These are phyloP conservation scores for Stagonosporopsis chrysanthemi DNA, from an alignment of 2,329 filamentous ascomycete species.

Conservation along the genomic window DNA sequence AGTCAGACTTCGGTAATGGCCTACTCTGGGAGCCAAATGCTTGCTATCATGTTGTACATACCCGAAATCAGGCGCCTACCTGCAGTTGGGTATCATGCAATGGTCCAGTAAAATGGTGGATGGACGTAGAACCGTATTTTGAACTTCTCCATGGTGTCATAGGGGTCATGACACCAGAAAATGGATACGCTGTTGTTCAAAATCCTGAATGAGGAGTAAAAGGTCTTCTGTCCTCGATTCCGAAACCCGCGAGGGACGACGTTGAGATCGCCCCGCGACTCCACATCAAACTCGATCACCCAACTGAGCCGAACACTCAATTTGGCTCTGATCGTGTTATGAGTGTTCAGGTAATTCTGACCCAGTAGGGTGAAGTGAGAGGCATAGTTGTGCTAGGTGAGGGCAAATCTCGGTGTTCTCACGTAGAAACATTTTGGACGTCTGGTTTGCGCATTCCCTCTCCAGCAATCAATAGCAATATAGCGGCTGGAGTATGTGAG, in stretches of 20 bases:
- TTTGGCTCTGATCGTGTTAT: background rate
- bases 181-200: no score
- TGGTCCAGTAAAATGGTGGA: background rate
- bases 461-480: background rate
- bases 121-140: background rate
- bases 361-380: background rate
- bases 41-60: no score
- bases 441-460: background rate
- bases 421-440: background rate
- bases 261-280: no score
- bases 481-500: background rate
- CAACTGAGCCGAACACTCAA: no score
- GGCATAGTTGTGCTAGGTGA: background rate
- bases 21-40: background rate
- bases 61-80: background rate
- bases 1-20: background rate
- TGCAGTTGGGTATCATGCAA: background rate
- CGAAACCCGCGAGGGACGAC: no score
- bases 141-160: background rate
- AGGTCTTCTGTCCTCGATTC: no score
- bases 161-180: background rate
- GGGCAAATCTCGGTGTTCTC: background rate
- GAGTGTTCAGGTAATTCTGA: background rate
- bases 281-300: no score
- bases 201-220: no score